Evolutionary conservation across 2,329 filamentous ascomycete genomes (phyloP), one percentile per base, ranked within the genome.

Genomic region (Aspergillus brasiliensis): DNA sequence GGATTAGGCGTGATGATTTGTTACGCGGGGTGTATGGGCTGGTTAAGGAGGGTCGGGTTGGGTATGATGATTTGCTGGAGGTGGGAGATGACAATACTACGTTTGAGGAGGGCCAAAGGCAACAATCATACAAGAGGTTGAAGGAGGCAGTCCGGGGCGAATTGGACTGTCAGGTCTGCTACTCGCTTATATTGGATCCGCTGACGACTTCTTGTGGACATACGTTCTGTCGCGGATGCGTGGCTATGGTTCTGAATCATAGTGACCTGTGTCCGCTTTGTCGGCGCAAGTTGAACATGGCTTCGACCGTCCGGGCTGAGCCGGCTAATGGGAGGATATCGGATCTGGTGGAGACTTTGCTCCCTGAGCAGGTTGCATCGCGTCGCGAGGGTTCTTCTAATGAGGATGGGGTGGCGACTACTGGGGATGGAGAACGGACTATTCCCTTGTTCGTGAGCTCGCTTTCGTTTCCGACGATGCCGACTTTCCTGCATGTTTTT

Each of bases 91-190:
- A 3, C 1, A 90, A 3, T 1, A 90, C 87, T 61, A 62, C 72
- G 31, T 52, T 62, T 3, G 28, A 28, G 21, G 62, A 48, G n/a
- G n/a, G 28, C 11, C 23, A 56, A 17, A 49, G 60, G 19, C 23
- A 13, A 4, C 73, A 69, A 8, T 69, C 88, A 8, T 75, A 92
- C 27, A 77, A 82, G 25, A 81, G 80, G 34, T 71, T 95, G 13
- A 86, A 86, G 67, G 84, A 89, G 25, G 79, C 81, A 1, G 81
- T 86, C 3, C 85, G 88, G 61, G 80, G 82, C 15, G 92, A 96
- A 71, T 80, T 96, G 70, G 92, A 97, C 69, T 97, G 93, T 66
- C 91, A 95, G 68, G 87, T 97, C 60, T 97, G 93, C 76, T 96
- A 94, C 73, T 85, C 87, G 42, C 76, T 96, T 21, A 90, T 94